Conservation (phyloP, 2,329 filamentous ascomycete genomes). For the Paecilomyces fulvus region DNA sequence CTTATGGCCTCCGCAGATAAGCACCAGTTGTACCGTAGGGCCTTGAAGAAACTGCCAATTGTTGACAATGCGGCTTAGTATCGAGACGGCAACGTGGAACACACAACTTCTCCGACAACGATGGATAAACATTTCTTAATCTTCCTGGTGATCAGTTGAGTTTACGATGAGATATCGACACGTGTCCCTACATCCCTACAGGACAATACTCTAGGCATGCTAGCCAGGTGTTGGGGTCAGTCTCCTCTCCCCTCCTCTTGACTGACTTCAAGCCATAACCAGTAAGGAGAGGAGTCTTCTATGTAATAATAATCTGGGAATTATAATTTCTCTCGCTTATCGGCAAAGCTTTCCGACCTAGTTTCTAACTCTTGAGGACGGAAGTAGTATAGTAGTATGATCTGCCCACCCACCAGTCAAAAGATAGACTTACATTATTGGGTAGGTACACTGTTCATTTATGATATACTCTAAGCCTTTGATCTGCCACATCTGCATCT, state of each 20-base stretch:
- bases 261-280: not conserved
- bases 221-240: not conserved
- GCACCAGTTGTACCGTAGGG: too few species aligned
- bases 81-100: not conserved
- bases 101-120: too few species aligned
- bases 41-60: not conserved
- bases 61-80: not conserved
- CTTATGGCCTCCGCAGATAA: not conserved
- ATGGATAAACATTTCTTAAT: not conserved
- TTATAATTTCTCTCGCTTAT: not conserved
- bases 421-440: not conserved
- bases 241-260: not conserved
- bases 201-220: not conserved
- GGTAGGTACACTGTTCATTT: not conserved
- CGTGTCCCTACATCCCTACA: not conserved
- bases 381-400: not conserved
- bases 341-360: not conserved
- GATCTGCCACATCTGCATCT: not conserved
- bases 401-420: not conserved
- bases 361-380: not conserved
- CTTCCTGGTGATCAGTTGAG: not conserved
- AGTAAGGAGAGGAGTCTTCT: not conserved
- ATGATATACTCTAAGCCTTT: not conserved
- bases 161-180: not conserved
- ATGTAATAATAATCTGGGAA: not conserved